Evolutionary conservation across 2,329 filamentous ascomycete genomes (phyloP).

Genomic region (Knufia petricola): DNA sequence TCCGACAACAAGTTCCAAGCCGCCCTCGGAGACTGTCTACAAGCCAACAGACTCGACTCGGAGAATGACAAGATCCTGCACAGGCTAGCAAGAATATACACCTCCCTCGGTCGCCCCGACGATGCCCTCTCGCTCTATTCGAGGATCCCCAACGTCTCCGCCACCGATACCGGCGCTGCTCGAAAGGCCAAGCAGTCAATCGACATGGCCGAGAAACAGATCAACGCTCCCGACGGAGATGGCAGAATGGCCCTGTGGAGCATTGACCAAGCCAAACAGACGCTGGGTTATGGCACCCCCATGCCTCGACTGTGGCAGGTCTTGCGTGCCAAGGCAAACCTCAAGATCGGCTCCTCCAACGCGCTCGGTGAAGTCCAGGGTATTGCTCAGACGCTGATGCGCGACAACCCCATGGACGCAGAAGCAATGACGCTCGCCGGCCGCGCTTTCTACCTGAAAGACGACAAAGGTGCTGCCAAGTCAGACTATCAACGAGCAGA

Average conservation of each 20-base stretch:
- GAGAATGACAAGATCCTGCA: conserved; percentile 80
- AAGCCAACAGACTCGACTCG: conserved; percentile 72
- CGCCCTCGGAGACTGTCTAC: conserved; percentile 78
- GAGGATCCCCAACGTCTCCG: conserved; percentile 63
- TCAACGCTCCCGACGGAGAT: conserved; percentile 59
- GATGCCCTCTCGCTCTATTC: conserved; percentile 77
- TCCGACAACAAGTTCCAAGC: conserved; percentile 67
- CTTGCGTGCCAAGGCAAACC: conserved; percentile 80
- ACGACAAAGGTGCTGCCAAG: conserved; percentile 57
- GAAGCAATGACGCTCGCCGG: conserved; percentile 87
- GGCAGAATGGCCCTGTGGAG: conserved; percentile 89
- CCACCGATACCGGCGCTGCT: conserved; percentile 76
- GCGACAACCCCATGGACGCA: conserved; percentile 81
- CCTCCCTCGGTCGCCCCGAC: conserved; percentile 71
- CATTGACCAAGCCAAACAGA: conserved; percentile 78
- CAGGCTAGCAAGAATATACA: conserved; percentile 81
- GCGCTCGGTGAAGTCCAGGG: conserved; percentile 85
- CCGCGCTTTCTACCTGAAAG: conserved; percentile 76
- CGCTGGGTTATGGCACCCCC: conserved; percentile 62
- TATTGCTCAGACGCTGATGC: conserved; percentile 76
- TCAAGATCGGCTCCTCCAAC: conserved; percentile 87
- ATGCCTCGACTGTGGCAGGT: conserved; percentile 90
- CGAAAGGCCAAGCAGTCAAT: conserved; percentile 62
- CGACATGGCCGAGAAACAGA: conserved; percentile 64
- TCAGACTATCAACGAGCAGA: conserved; percentile 63